Evolutionary conservation across 2,329 filamentous ascomycete species (phyloP), one percentile per base, ranked within the genome.

Genomic region (Fusarium verrucosum): DNA sequence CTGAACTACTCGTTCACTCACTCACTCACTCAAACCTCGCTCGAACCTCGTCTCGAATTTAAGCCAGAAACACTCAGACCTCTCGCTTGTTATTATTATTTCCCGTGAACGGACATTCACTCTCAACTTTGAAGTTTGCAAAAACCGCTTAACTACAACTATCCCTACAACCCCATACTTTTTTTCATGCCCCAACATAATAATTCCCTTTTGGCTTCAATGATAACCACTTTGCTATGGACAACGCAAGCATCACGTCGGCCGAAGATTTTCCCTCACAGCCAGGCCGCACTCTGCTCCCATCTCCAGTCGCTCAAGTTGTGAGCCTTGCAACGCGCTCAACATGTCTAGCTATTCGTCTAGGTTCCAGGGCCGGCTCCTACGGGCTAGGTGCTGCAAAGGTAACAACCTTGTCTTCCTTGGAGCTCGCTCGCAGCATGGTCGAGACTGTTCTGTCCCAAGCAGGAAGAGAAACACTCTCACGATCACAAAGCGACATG

Each of bases 251-350:
- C 47, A 42, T 56, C 30, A 36, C 52, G 41, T 63, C 62, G 26
- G 30, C 58, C 40, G 62, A 68, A 38, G 59, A 60, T 20, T 53
- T 51, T 26, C 58, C 62, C 38, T 69, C 70, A 7, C 69, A 70
- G 17, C 72, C 70, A 4, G 70, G 71, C 13, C 74, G 73, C 45
- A 88, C 85, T 11, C 79, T 90, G 17, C 80, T 90, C 1, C 87
- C 87, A 1, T 69, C 75, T 3, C 79, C 85, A 1, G 73, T 89
- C 42, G 87, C 87, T 30, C 84, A 82, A 47, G 82, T 82, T 25
- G 81, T 90, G 51, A 88, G 86, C 65, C 76, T 89, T 40, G 84
- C 86, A 11, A 86, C 87, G 4, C 81, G 85, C 50, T 87, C 86
- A 4, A 85, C 86, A 16, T 83, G 84, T 25, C 78, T 89, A 22